Evolutionary conservation across 2,329 filamentous ascomycete genomes (phyloP), one percentile per base, ranked within the genome.

Genomic region (Leptographium radiaticola): DNA sequence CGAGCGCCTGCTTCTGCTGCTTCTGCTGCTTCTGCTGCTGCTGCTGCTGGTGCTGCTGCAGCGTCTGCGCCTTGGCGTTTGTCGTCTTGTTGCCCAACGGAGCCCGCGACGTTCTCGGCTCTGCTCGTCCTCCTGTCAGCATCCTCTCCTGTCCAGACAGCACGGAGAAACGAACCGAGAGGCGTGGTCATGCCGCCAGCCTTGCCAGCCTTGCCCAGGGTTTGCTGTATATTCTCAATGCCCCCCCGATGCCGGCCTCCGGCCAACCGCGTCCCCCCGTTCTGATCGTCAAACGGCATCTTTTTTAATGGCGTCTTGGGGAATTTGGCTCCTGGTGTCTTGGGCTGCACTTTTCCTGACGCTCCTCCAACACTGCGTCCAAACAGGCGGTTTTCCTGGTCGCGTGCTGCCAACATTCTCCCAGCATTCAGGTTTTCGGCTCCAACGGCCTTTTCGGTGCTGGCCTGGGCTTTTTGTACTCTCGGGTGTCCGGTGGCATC

Each of bases 21-120:
- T 5, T 82, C 83, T 58, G 59, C 82, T 5, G 82, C 83, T 58
- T 59, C 82, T 77, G 50, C 83, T 58, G 59, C 82, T 5, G 82
- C 83, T 58, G 59, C 82, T 77, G 50, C 75, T 76, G 64, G 75
- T 80, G 56, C 84, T 56, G 54, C 38, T 56, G 55, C 8, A 52
- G 16, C 16, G 49, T 39, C 79, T 73, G 61, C 4, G 65, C 65
- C 56, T 95, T 97, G 53, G 87, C 89, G 68, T 98, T 98, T 52
- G 93, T 97, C 1, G 91, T 97, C 70, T 98, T 98, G 75, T 88
- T 85, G 38, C 91, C 91, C 49, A 98, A 73, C 13, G 89, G 87
- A 40, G 90, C 89, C 63, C 91, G 83, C 56, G 54, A 59, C 2
- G 75, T 83, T 56, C 82, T 81, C 51, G 83, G 77, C 54, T 76